A percentile compares a stretch with the other conserved stretches of the same genome.
phyloP scores from a whole-genome alignment of 2,329 filamentous ascomycete genomes.

The Diplodia seriata region DNA sequence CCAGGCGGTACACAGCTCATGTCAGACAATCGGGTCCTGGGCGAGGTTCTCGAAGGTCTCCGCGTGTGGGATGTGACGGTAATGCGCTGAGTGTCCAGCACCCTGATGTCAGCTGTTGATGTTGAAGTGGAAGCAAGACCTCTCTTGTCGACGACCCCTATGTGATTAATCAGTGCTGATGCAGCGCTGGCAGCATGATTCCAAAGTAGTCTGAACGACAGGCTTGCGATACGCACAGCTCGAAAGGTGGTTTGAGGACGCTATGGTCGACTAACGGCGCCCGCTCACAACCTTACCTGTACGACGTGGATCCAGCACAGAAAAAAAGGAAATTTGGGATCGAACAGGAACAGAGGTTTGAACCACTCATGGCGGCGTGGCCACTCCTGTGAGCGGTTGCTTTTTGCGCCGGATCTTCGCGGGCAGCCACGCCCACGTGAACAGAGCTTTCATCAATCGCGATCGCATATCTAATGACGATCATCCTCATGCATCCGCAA shows the following conservation, averaged over 20 bases:
- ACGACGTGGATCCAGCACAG: not conserved
- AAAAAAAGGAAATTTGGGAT: not conserved
- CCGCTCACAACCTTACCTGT: slow-evolving; percentile 2
- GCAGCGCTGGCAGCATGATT: not conserved
- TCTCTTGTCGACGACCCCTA: not conserved
- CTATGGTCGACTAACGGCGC: not conserved
- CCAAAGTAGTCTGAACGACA: not conserved
- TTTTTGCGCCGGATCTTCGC: slow-evolving; percentile 24
- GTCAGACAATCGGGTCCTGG: not conserved
- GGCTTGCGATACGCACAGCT: not conserved
- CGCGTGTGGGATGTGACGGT: not conserved
- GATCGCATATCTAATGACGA: slow-evolving; percentile 16
- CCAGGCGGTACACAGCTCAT: not conserved
- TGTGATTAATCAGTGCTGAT: not conserved
- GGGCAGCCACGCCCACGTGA: not conserved
- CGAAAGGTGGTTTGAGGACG: not conserved
- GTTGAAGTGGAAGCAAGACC: not conserved
- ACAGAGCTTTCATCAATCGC: slow-evolving; percentile 2
- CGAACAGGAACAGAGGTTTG: not conserved
- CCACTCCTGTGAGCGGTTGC: not conserved
- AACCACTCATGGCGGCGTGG: not conserved
- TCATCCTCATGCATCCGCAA: slow-evolving; percentile 16
- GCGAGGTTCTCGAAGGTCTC: no score
- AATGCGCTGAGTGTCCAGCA: not conserved
- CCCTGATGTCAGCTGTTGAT: not conserved